Evolutionary conservation across 495 filamentous ascomycete species (phyloP).

Genomic region (Hyaloscypha bicolor): DNA sequence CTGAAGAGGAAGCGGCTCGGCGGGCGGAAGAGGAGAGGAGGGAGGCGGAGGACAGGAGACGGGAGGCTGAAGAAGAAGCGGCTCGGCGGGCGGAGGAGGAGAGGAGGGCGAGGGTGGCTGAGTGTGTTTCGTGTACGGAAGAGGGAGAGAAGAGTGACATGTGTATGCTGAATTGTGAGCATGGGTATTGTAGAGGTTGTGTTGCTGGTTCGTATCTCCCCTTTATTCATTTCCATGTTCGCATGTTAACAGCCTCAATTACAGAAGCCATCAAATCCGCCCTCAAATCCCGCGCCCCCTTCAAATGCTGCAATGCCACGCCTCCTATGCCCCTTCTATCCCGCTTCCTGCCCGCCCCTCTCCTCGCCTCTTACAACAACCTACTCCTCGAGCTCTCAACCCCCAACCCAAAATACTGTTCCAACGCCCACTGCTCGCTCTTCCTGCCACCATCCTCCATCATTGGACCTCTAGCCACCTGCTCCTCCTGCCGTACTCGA

Average conservation of each 20-base stretch:
- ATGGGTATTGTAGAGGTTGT: slow-evolving; percentile 11
- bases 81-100: not conserved
- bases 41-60: slow-evolving; percentile 8
- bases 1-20: not conserved
- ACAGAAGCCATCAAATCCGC: slow-evolving; percentile 19
- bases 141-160: slow-evolving; percentile 1
- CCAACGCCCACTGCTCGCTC: not conserved
- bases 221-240: too few species aligned
- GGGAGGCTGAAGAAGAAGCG: slow-evolving; percentile 2
- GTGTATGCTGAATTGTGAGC: slow-evolving; percentile 1
- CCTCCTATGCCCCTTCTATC: not conserved
- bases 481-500: slow-evolving; percentile 12
- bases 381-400: slow-evolving; percentile 14
- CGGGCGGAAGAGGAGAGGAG: slow-evolving; percentile 9
- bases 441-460: slow-evolving; percentile 15
- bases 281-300: slow-evolving; percentile 11
- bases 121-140: slow-evolving; percentile 17
- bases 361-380: not conserved
- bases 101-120: slow-evolving; percentile 4
- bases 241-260: not conserved
- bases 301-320: slow-evolving; percentile 14
- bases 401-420: slow-evolving; percentile 21
- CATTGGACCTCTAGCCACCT: slow-evolving; percentile 12
- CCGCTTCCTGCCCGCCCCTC: slow-evolving; percentile 3
- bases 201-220: slow-evolving; percentile 9